These are phyloP conservation scores for Candida odintsovae DNA, from an alignment of 805 yeast genomes.

Conservation along the genomic window DNA sequence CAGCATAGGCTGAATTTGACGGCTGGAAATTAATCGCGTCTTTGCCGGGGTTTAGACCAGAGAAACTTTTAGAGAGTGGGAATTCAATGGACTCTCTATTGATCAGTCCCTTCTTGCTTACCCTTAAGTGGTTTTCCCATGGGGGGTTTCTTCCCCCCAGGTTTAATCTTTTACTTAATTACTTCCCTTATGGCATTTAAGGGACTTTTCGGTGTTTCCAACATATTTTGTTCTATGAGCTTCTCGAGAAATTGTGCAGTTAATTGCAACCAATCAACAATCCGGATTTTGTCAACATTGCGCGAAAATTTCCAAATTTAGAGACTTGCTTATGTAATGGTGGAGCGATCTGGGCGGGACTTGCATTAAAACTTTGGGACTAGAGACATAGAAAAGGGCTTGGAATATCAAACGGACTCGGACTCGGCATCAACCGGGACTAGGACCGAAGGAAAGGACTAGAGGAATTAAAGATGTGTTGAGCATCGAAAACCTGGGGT, in stretches of 20 bases:
- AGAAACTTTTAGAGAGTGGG: too few species aligned
- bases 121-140: background rate
- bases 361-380: background rate
- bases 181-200: background rate
- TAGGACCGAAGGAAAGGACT: too few species aligned
- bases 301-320: background rate
- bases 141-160: background rate
- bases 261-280: conserved; percentile 11
- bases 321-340: background rate
- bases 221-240: background rate
- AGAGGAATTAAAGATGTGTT: too few species aligned
- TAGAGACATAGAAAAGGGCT: too few species aligned
- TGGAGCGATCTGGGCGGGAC: background rate
- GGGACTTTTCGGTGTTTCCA: conserved; percentile 7
- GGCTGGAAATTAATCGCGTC: background rate
- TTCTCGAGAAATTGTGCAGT: background rate
- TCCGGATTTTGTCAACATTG: conserved; percentile 10
- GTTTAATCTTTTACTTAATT: too few species aligned
- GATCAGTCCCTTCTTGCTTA: background rate
- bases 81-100: too few species aligned
- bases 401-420: too few species aligned
- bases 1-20: background rate
- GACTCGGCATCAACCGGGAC: too few species aligned
- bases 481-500: too few species aligned
- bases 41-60: conserved; percentile 1